Evolutionary conservation across 1,284 basidiomycete genomes (phyloP).

Genomic region (Tilletia setariae): DNA sequence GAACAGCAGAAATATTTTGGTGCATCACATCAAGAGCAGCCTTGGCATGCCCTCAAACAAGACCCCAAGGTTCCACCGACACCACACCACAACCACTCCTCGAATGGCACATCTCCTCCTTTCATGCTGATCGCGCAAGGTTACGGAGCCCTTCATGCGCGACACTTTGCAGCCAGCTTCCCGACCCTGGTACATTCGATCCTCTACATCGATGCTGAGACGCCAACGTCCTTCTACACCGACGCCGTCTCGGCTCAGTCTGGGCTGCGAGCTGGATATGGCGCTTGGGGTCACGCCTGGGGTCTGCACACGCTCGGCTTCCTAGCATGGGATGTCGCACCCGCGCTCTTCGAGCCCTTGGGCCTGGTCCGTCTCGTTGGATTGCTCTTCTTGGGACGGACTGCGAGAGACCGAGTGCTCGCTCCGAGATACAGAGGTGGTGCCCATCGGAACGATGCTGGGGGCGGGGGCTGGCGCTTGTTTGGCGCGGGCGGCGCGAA

Average conservation of each 20-base stretch:
- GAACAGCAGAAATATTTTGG: too few species aligned
- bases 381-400: constrained; percentile 26
- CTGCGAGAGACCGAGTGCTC: constrained; percentile 33
- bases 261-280: constrained; percentile 35
- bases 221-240: constrained; percentile 34
- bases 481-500: constrained; percentile 31
- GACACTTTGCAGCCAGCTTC: constrained; percentile 37
- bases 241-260: constrained; percentile 23
- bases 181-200: constrained; percentile 39
- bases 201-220: constrained; percentile 39
- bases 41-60: too few species aligned
- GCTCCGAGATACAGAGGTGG: constrained; percentile 31
- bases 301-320: constrained; percentile 22
- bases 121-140: constrained; percentile 41
- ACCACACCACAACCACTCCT: neutral
- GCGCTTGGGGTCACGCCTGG: constrained; percentile 25
- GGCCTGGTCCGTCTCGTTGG: constrained; percentile 32
- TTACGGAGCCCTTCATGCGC: constrained; percentile 35
- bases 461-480: constrained; percentile 34
- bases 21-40: too few species aligned
- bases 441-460: constrained; percentile 26
- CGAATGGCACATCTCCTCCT: constrained; percentile 16
- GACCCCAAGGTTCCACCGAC: constrained; percentile 3
- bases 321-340: constrained; percentile 33
- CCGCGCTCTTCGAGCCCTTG: constrained; percentile 31